Evolutionary conservation across 2,329 filamentous ascomycete genomes (phyloP).

Genomic region (Nigrospora oryzae): DNA sequence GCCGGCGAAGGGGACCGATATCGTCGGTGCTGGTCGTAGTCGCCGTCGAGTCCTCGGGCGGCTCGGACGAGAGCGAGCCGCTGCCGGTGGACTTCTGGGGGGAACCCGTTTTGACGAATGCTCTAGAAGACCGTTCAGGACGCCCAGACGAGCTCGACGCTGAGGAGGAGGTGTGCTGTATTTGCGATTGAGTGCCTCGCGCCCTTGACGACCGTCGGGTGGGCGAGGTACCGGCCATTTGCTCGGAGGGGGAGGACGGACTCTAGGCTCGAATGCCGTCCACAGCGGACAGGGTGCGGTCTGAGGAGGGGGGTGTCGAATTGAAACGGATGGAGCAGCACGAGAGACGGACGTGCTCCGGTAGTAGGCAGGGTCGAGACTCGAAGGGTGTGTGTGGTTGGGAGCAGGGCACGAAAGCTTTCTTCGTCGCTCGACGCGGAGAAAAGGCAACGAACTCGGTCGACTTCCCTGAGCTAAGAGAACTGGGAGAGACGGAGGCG

Average conservation of each 20-base stretch:
- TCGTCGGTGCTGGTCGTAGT: constrained; percentile 36
- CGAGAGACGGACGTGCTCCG: too few species aligned
- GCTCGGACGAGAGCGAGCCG: constrained; percentile 63
- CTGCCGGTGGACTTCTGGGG: constrained; percentile 68
- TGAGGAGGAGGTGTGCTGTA: constrained; percentile 64
- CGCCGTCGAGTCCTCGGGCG: constrained; percentile 50
- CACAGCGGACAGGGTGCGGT: too few species aligned
- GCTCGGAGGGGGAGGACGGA: constrained; percentile 9
- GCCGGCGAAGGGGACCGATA: constrained; percentile 63
- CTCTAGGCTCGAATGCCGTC: constrained; percentile 5
- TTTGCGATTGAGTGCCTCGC: constrained; percentile 67
- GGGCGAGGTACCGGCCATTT: constrained; percentile 47
- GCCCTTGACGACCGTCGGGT: constrained; percentile 86
- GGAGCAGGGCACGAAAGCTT: too few species aligned
- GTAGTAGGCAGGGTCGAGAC: too few species aligned
- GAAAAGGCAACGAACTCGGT: too few species aligned
- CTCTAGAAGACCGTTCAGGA: constrained; percentile 65
- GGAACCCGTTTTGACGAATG: constrained; percentile 63
- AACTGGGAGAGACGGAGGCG: too few species aligned
- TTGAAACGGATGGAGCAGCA: too few species aligned
- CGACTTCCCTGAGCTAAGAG: too few species aligned
- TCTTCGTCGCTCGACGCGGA: too few species aligned
- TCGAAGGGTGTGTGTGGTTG: too few species aligned
- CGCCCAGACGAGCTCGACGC: constrained; percentile 71
- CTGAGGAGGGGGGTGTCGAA: too few species aligned